These are phyloP conservation scores for Aspergillus flavus DNA, from an alignment of 2,329 filamentous ascomycete species.

Conservation along the genomic window DNA sequence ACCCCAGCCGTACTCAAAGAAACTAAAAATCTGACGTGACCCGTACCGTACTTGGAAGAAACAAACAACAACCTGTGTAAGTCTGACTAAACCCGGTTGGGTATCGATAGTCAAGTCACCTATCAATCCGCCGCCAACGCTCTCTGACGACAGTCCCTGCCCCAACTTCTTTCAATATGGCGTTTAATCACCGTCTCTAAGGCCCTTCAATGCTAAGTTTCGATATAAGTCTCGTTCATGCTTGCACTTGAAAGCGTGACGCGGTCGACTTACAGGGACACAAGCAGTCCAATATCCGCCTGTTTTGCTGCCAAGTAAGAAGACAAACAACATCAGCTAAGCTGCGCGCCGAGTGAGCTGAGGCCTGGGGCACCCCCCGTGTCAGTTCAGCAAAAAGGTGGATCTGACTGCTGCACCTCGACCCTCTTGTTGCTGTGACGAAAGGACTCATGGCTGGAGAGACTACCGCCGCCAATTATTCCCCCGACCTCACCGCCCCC, in stretches of 20 bases:
- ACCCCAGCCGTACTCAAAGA: neutral
- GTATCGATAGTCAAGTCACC: neutral
- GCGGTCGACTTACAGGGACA: neutral
- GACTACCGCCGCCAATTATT: conserved; percentile 25
- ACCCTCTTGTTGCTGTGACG: neutral
- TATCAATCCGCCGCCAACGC: neutral
- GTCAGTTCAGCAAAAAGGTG: neutral
- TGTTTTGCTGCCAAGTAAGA: neutral
- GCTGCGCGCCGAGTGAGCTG: neutral
- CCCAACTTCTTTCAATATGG: neutral
- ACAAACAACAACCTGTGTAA: neutral
- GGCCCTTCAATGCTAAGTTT: neutral
- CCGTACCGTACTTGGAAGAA: neutral
- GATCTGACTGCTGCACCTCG: neutral
- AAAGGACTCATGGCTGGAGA: conserved; percentile 34
- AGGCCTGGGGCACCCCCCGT: neutral
- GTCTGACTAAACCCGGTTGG: conserved; percentile 1
- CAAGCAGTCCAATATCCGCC: neutral
- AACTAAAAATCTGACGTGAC: neutral
- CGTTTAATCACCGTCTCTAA: neutral
- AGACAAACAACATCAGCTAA: neutral
- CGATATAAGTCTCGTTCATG: neutral
- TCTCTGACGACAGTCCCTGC: neutral
- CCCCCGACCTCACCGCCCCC: conserved; percentile 31
- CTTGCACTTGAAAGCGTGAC: neutral